These are phyloP conservation scores for Helminthosporium solani DNA, from an alignment of 2,329 filamentous ascomycete genomes.

Conservation along the genomic window DNA sequence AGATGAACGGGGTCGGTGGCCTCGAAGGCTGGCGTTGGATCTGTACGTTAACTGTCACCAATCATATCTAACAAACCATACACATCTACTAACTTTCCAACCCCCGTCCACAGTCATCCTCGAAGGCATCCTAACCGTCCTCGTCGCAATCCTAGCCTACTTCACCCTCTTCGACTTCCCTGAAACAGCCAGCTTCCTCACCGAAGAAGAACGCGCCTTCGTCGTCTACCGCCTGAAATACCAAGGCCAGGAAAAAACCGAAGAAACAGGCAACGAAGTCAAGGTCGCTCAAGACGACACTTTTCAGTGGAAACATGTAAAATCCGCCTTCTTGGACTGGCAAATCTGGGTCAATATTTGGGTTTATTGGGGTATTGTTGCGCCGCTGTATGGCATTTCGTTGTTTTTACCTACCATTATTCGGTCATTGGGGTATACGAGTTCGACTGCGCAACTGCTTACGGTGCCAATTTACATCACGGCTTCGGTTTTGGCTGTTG, in stretches of 20 bases:
- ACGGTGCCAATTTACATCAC: conserved; percentile 48
- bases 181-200: conserved; percentile 59
- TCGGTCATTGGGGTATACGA: conserved; percentile 42
- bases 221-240: conserved; percentile 62
- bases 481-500: conserved; percentile 37
- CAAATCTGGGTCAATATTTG: conserved; percentile 55
- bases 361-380: conserved; percentile 61
- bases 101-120: conserved; percentile 36
- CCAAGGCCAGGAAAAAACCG: conserved; percentile 50
- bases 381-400: conserved; percentile 41
- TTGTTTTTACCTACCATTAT: conserved; percentile 52
- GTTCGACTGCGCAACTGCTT: conserved; percentile 44
- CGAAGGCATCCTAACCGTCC: conserved; percentile 38
- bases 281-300: conserved; percentile 68
- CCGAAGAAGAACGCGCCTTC: conserved; percentile 53
- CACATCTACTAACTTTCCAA: background rate
- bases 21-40: conserved; percentile 30
- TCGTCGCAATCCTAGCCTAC: conserved; percentile 38
- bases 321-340: conserved; percentile 50
- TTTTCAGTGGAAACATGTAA: conserved; percentile 62
- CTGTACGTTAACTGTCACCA: background rate
- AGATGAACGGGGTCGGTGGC: conserved; percentile 56
- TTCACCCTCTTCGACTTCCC: conserved; percentile 66
- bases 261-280: conserved; percentile 57
- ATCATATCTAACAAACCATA: no score